Evolutionary conservation across 1,284 basidiomycete species (phyloP), one percentile per base, ranked within the genome.

Genomic region (Ceratobasidium sp.): DNA sequence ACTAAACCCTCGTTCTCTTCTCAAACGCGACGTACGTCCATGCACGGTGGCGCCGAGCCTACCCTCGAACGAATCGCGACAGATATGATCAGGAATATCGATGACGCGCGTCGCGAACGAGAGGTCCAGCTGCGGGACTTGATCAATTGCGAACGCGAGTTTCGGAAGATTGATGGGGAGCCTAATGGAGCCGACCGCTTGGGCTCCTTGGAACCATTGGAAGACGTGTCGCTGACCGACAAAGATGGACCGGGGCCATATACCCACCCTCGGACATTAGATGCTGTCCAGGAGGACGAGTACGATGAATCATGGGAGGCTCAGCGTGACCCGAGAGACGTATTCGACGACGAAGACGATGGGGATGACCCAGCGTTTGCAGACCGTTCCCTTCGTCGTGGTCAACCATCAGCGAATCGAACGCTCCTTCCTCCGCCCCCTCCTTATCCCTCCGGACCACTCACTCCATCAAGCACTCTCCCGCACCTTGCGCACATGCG

Each of bases 91-190:
- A 84, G 91, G 52, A 85, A 86, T 67, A 85, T 93, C 75, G 89
- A 92, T 78, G 89, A 92, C 73, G 87, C 88, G 9, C 85, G 85
- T 57, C 86, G 89, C 64, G 90, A 92, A 77, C 85, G 92, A 72
- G 92, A 93, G 79, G 86, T 85, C 5, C 92, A 93, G 80, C 85
- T 92, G 10, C 87, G 92, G 64, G 90, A 89, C 77, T 80, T 93
- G 72, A 80, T 91, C 48, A 89, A 88, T 75, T 92, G 85, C 78
- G 92, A 93, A 77, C 85, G 91, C 71, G 91, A 93, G 80, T 88
- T 93, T 77, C 85, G 86, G 76, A 89, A 87, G 79, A 91, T 93
- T 76, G 86, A 89, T 3, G 87, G 86, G 12, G 90, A 92, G 79
- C 85, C 91, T 30, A 89, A 90, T 57, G 92, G 92, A 16, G 85